Evolutionary conservation across 805 yeast genomes (phyloP), one percentile per base, ranked within the genome.

Genomic region (Ogataea siamensis): DNA sequence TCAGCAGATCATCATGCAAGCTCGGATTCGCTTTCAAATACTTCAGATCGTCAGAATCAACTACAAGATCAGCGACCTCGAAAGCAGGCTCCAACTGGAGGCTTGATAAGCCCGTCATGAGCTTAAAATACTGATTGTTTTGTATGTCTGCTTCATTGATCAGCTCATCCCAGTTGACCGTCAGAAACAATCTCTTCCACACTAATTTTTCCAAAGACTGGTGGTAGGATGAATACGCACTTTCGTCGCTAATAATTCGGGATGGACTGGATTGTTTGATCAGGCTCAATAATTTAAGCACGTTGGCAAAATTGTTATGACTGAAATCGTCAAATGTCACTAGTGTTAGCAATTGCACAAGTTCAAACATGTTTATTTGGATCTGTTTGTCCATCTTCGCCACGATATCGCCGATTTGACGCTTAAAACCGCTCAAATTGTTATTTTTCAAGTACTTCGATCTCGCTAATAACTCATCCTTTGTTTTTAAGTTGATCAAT

Each of bases 141-240:
- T 43, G 25, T 9, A 51, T 16, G 10, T 43, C 34, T 2, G 25
- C 36, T 5, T 49, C 49, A 11, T 34, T 38, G 16, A 34, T 32
- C 10, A 76, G 57, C 13, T 57, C 52, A 5, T 54, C 43, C 82
- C 85, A 77, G 45, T 75, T 68, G 46, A 81, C 83, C 44, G 49
- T 58, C 32, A 64, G 60, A 15, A 84, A 58, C 31, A 82, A 65
- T 45, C 88, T 65, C 46, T 74, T 68, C 87, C 89, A 83, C 0
- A 80, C 59, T 7, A 67, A 46, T 7, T 61, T 58, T 29, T 62
- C 66, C 12, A 52, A 32, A 9, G 54, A 19, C 3, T 32, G 43
- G 24, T 39, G 43, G 9, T 38, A 32, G 17, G 26, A 32, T 2
- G 50, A 32, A 26, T 37, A 34, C 2, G 37, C 39, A 23, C 28